Evolutionary conservation across 805 yeast genomes (phyloP).

Genomic region (Candida easanensis): DNA sequence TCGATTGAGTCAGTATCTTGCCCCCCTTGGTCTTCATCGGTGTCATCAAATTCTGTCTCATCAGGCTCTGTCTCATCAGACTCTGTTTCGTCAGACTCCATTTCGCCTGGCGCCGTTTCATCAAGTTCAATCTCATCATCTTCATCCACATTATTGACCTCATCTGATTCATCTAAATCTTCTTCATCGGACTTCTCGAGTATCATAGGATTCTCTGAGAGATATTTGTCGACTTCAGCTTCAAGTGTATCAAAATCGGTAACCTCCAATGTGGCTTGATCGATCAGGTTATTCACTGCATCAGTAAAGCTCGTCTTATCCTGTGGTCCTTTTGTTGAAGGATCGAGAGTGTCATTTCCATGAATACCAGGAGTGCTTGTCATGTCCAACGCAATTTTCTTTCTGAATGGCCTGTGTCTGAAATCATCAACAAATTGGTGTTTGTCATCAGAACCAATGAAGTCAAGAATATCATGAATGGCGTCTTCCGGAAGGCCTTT

Average conservation of each 20-base stretch:
- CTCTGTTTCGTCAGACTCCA: no score
- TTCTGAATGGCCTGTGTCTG: constrained; percentile 12
- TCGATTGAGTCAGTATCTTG: constrained; percentile 1
- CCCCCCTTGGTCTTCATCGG: not conserved
- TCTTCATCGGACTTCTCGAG: constrained; percentile 5
- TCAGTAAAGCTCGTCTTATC: not conserved
- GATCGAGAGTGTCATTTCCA: no score
- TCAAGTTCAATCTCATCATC: not conserved
- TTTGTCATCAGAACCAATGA: constrained; percentile 13
- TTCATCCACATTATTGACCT: not conserved
- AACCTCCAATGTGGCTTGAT: not conserved
- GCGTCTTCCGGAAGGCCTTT: constrained; percentile 13
- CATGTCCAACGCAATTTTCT: constrained; percentile 13
- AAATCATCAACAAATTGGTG: constrained; percentile 15
- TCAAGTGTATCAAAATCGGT: constrained; percentile 9
- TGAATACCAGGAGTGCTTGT: constrained; percentile 4
- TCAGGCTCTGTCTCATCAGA: not conserved
- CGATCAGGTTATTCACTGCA: not conserved
- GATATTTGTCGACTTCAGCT: constrained; percentile 5
- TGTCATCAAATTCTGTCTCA: not conserved
- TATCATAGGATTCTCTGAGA: constrained; percentile 3
- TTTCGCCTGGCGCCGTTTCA: no score
- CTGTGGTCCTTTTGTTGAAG: not conserved
- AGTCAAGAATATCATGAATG: constrained; percentile 9
- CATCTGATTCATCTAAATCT: not conserved